Evolutionary conservation across 192 early-diverging fungal genomes (phyloP).

Genomic region (Podila clonocystis): DNA sequence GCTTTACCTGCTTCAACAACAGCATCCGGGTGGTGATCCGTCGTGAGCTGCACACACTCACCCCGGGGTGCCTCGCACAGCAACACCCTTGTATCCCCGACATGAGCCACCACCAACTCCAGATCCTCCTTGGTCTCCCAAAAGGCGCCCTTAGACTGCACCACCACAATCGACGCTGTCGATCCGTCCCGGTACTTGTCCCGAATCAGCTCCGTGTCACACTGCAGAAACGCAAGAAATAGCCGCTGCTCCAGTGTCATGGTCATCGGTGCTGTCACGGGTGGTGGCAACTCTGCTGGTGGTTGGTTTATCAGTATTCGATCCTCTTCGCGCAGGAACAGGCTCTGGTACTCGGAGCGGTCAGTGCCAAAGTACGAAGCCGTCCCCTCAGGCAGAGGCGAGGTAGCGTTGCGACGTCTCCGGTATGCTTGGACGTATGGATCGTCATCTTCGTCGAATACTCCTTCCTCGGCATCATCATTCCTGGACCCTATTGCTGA

Average conservation of each 20-base stretch:
- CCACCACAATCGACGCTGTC: slow-evolving; percentile 71
- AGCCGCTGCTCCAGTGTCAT: slow-evolving; percentile 77
- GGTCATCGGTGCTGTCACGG: neutral
- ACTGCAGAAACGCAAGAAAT: slow-evolving; percentile 69
- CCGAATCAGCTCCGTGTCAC: slow-evolving; percentile 59
- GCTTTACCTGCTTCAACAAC: slow-evolving; percentile 49
- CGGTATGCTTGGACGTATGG: slow-evolving; percentile 13
- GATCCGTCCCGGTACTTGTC: slow-evolving; percentile 66
- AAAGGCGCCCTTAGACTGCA: slow-evolving; percentile 74
- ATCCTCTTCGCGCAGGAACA: slow-evolving; percentile 14
- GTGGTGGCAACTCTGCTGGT: neutral
- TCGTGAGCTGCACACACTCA: slow-evolving; percentile 64
- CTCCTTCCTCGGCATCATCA: neutral
- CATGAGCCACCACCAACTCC: slow-evolving; percentile 70
- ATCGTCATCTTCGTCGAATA: slow-evolving; percentile 40
- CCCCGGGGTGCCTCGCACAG: slow-evolving; percentile 68
- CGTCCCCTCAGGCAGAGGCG: slow-evolving; percentile 33
- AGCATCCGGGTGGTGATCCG: slow-evolving; percentile 75
- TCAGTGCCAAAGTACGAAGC: slow-evolving; percentile 22
- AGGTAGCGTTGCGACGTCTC: slow-evolving; percentile 20
- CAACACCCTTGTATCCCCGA: slow-evolving; percentile 75
- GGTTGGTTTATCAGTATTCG: neutral
- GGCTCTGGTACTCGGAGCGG: slow-evolving; percentile 32
- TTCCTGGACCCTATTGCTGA: neutral
- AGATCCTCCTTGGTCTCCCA: slow-evolving; percentile 69